Evolutionary conservation across 768 basidiomycete genomes (phyloP).

Genomic region (Boletus eberwhitei): DNA sequence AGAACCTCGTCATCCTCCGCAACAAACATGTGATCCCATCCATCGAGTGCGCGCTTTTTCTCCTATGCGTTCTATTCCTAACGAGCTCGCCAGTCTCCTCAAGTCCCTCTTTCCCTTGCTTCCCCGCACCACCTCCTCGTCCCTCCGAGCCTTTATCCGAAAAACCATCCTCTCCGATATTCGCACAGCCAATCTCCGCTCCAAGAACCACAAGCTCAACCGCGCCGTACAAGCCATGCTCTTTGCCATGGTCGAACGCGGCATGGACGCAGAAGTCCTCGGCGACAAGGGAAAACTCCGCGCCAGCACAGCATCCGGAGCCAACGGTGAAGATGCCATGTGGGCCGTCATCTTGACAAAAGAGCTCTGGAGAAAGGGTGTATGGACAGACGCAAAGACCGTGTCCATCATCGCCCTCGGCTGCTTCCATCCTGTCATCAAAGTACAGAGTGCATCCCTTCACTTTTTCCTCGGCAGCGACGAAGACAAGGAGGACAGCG

Average conservation of each 20-base stretch:
- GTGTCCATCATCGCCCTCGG: constrained; percentile 90
- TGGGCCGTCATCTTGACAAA: constrained; percentile 95
- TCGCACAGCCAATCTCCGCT: constrained; percentile 79
- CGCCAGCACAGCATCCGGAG: constrained; percentile 35
- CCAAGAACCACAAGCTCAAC: constrained; percentile 95
- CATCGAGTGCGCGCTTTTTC: constrained; percentile 64
- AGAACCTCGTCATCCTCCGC: constrained; percentile 88
- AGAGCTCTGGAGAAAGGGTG: constrained; percentile 90
- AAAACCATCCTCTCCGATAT: constrained; percentile 94
- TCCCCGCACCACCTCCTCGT: constrained; percentile 85
- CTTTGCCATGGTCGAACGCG: constrained; percentile 93
- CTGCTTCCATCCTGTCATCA: constrained; percentile 89
- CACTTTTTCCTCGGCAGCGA: constrained; percentile 97
- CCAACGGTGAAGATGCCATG: constrained; percentile 82
- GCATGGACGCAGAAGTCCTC: constrained; percentile 76
- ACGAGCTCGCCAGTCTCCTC: constrained; percentile 57
- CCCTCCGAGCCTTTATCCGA: constrained; percentile 82
- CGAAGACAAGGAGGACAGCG: constrained; percentile 68
- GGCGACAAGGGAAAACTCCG: constrained; percentile 82
- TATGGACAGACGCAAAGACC: constrained; percentile 91
- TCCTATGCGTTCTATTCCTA: neutral
- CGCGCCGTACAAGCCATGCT: constrained; percentile 93
- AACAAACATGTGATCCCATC: constrained; percentile 92
- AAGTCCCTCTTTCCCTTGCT: constrained; percentile 92
- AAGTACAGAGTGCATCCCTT: constrained; percentile 90